Conservation (phyloP, 1,284 basidiomycete species). For the Apiotrichum domesticum region DNA sequence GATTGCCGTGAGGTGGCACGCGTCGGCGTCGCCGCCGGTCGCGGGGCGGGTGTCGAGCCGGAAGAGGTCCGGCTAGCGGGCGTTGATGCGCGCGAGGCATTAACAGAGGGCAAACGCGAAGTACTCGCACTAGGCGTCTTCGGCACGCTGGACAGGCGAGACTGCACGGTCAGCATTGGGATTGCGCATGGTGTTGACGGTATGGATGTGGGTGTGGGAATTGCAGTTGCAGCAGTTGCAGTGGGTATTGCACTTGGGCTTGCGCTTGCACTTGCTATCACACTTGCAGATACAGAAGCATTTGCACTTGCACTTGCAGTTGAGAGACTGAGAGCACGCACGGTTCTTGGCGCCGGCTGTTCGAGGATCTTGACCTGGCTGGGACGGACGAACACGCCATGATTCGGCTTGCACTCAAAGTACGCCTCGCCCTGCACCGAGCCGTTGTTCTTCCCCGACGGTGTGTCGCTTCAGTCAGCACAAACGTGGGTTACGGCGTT, state of each 20-base stretch:
- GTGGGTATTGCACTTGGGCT: too few relatives aligned
- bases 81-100: neutral
- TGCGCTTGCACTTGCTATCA: too few relatives aligned
- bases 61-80: neutral
- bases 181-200: too few relatives aligned
- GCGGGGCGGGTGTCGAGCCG: neutral
- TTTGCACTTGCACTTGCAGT: too few relatives aligned
- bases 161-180: neutral
- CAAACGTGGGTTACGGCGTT: too few relatives aligned
- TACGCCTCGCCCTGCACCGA: conserved; percentile 75
- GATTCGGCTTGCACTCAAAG: conserved; percentile 68
- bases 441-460: conserved; percentile 93
- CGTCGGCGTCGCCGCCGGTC: neutral
- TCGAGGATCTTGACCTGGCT: conserved; percentile 69
- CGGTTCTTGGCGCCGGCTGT: conserved; percentile 8
- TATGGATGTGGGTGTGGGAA: too few relatives aligned
- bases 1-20: neutral
- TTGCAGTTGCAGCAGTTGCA: too few relatives aligned
- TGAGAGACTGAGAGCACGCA: neutral
- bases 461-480: conserved; percentile 46
- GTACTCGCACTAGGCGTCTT: neutral
- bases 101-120: neutral
- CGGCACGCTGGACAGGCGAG: neutral
- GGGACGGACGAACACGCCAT: conserved; percentile 87
- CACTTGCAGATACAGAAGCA: too few relatives aligned